Base-by-base conservation (phyloP, 2,329 filamentous ascomycete species). In the Graphiopsis chlorocephala region DNA sequence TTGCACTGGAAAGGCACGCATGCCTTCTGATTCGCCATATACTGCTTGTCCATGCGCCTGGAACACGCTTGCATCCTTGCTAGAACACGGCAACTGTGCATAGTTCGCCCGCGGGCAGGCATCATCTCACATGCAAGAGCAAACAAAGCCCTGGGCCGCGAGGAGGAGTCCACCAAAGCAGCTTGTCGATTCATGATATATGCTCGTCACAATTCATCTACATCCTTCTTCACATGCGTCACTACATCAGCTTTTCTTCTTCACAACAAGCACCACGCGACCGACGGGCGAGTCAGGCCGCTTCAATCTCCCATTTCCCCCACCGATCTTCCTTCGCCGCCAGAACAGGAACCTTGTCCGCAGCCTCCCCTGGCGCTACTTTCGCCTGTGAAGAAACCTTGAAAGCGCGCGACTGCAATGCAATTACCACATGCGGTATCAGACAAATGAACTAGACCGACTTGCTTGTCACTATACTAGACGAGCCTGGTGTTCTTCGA, bases 251-350 rank as follows among this genome's bases (percentile, higher is more conserved):
- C 38, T 56, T 6, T 31, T 56, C 53, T 3, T 56, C 31, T 56
- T 56, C 31, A 56, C 20, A 11, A n/a, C 38, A n/a, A n/a, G 17
- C 14, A n/a, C 38, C 38, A 45, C 38, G 38, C 47, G 23, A 15
- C 47, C 2, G 8, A 14, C 26, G 6, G 47, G 23, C 53, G 53
- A 56, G 53, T 56, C 53, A 56, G 20, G 53, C 28, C 12, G n/a
- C 29, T 35, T 29, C 29, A 56, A 56, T 56, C 31, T 56, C 31
- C 53, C 29, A n/a, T 31, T 4, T 56, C 29, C 53, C 31, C 53
- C 53, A 56, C 53, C 14, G 53, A 56, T 56, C 53, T 35, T 56
- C 53, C 53, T 56, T 56, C 53, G 53, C 53, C 28, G 31, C 28
- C 50, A 17, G 26, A 29, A 29, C 3, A 31, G 50, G 50, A 53